Percentiles rank a stretch among this genome's conserved stretches.
These are phyloP conservation scores for Candida mesenterica DNA, from an alignment of 1,139 yeast species.

Conservation along the genomic window DNA sequence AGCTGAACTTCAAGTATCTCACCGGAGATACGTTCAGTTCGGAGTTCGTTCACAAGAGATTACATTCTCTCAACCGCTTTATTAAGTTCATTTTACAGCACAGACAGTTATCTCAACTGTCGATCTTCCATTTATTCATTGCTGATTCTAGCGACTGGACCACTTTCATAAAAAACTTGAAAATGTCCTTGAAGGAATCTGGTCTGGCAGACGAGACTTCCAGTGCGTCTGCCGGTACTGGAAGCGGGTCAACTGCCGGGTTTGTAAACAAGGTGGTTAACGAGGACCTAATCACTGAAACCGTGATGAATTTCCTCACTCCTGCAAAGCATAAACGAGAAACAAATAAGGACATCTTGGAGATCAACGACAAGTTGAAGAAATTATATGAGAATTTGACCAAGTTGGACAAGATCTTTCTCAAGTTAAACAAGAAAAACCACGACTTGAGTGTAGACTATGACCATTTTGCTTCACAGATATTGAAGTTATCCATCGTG, in stretches of 20 bases:
- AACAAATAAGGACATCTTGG: constrained; percentile 74
- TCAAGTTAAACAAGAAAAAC: constrained; percentile 70
- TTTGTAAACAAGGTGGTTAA: constrained; percentile 46
- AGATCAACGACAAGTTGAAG: constrained; percentile 77
- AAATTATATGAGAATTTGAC: constrained; percentile 79
- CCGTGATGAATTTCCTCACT: constrained; percentile 87
- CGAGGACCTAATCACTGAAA: constrained; percentile 74
- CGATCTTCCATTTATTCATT: constrained; percentile 71
- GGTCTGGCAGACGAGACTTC: constrained; percentile 12
- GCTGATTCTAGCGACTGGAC: constrained; percentile 81
- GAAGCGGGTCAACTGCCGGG: constrained; percentile 15
- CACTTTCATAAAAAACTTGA: constrained; percentile 66
- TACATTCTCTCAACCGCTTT: constrained; percentile 80
- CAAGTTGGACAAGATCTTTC: constrained; percentile 75
- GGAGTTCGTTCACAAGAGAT: constrained; percentile 79
- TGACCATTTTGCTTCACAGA: constrained; percentile 66
- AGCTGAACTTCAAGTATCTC: constrained; percentile 83
- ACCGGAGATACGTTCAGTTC: constrained; percentile 89
- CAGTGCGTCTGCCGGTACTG: constrained; percentile 3
- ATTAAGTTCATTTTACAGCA: constrained; percentile 71
- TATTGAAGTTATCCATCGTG: constrained; percentile 63
- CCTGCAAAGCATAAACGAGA: constrained; percentile 67
- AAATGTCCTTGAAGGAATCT: constrained; percentile 30
- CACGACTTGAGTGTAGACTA: constrained; percentile 72
- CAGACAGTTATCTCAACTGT: constrained; percentile 66